These are phyloP conservation scores for Pythium phragmitis DNA, from an alignment of 352 stramenopile genomes.

Conservation along the genomic window DNA sequence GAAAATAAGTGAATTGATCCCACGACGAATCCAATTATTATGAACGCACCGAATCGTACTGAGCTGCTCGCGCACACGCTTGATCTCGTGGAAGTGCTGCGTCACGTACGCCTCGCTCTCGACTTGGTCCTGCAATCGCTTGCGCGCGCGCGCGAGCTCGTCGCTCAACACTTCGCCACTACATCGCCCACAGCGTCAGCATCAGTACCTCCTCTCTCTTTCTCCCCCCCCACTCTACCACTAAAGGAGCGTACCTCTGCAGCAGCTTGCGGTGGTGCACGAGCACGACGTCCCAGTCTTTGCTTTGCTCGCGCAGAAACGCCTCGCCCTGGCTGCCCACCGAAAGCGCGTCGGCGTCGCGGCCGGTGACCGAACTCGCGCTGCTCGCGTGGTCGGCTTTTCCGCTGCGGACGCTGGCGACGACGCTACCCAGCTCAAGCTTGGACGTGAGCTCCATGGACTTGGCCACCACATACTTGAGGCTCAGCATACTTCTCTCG, in stretches of 20 bases:
- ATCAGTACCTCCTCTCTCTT: background rate
- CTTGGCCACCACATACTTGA: conserved; percentile 80
- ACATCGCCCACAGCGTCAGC: background rate
- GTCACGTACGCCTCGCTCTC: conserved; percentile 67
- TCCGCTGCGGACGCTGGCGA: conserved; percentile 4
- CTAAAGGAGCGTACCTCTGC: conserved; percentile 29
- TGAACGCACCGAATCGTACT: conserved; percentile 35
- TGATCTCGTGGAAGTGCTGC: conserved; percentile 63
- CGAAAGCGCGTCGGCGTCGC: conserved; percentile 16
- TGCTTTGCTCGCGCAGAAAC: conserved; percentile 47
- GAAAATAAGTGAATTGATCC: background rate
- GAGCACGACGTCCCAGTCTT: conserved; percentile 32
- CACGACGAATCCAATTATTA: background rate
- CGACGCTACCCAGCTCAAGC: conserved; percentile 41
- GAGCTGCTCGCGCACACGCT: conserved; percentile 55
- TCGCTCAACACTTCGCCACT: conserved; percentile 57
- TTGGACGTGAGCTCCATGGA: conserved; percentile 65
- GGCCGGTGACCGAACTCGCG: conserved; percentile 23
- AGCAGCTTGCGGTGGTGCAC: conserved; percentile 48
- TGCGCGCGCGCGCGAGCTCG: conserved; percentile 38
- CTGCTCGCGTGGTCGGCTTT: conserved; percentile 16
- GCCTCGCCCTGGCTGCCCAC: conserved; percentile 27
- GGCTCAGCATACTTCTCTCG: conserved; percentile 42
- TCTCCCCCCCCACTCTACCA: background rate
- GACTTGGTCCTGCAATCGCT: conserved; percentile 55